Base-by-base conservation (phyloP, 495 filamentous ascomycete genomes). In the Podospora appendiculata region DNA sequence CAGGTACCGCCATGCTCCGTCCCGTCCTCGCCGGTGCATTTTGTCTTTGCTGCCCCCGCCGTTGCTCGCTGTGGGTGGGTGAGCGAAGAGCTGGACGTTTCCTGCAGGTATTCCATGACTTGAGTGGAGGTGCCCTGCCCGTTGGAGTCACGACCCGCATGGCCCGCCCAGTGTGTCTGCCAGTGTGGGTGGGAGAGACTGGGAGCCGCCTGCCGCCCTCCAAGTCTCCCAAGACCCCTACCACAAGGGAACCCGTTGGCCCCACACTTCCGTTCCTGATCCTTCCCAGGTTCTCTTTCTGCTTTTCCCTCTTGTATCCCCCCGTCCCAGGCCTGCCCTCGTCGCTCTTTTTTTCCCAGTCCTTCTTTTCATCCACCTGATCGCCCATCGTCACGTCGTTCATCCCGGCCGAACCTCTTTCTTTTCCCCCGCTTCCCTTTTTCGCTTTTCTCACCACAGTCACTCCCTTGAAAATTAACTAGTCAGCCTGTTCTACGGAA, bases 371-470 rank as follows among this genome's bases (percentile, higher is more conserved):
- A 32, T 64, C 57, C 54, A 59, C 55, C 52, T 61, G 57, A 61
- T 64, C 61, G 57, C 53, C 62, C 62, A 58, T 60, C 60, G 58
- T 55, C 61, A 56, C 62, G 64, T 65, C 58, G 54, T 53, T 60
- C 56, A 48, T 60, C 58, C 57, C 59, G 47, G 56, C 51, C 60
- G 50, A 57, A 57, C 57, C 60, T 60, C 56, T 51, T 60, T 59
- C 58, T 52, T 39, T 51, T 50, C 55, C 63, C 55, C 59, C 58
- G 46, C 58, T 61, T 65, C 50, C 60, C 45, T 58, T 61, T 64
- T 52, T 63, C 48, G 55, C 60, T 64, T 67, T 64, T 61, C 65
- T 68, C 62, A 65, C 65, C 66, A 65, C 60, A 68, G 68, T 71
- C 68, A 59, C 64, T 71, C 68, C 54, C 67, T 71, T 68, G 59